A percentile compares a stretch with the other conserved stretches of the same genome.
These are phyloP conservation scores for Dysphania ambrosioides DNA, from an alignment of 148 eudicot species.

Conservation along the genomic window DNA sequence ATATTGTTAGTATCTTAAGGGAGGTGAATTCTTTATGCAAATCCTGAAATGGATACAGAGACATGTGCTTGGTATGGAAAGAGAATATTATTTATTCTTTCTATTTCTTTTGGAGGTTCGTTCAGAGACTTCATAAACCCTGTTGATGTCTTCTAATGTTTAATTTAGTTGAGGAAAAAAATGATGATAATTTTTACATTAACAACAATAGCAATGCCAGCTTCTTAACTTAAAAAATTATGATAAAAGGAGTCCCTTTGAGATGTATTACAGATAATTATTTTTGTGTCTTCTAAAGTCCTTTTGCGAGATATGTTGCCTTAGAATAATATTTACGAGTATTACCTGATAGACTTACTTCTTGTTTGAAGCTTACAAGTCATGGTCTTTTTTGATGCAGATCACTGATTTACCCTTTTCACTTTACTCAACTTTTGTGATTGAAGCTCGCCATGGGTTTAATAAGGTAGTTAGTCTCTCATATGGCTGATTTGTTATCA, in stretches of 20 bases:
- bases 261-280: not conserved
- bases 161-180: no score
- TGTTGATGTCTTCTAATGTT: no score
- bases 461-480: conserved; percentile 57
- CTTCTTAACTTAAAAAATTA: not conserved
- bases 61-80: not conserved
- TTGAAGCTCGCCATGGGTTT: conserved; percentile 98
- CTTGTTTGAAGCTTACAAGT: conserved; percentile 21
- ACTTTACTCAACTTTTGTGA: conserved; percentile 91
- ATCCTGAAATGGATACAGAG: not conserved
- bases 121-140: not conserved
- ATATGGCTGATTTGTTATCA: no score
- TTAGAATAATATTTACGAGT: no score
- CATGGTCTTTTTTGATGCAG: conserved; percentile 42
- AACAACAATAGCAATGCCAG: no score
- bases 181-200: no score
- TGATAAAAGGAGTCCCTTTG: not conserved
- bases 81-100: not conserved
- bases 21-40: not conserved
- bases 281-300: no score
- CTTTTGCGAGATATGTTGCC: no score
- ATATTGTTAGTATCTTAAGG: not conserved
- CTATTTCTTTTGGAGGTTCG: not conserved
- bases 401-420: conserved; percentile 95
- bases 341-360: no score